phyloP scores from a whole-genome alignment of 2,329 filamentous ascomycete genomes.

The Cyphellophora attinorum region DNA sequence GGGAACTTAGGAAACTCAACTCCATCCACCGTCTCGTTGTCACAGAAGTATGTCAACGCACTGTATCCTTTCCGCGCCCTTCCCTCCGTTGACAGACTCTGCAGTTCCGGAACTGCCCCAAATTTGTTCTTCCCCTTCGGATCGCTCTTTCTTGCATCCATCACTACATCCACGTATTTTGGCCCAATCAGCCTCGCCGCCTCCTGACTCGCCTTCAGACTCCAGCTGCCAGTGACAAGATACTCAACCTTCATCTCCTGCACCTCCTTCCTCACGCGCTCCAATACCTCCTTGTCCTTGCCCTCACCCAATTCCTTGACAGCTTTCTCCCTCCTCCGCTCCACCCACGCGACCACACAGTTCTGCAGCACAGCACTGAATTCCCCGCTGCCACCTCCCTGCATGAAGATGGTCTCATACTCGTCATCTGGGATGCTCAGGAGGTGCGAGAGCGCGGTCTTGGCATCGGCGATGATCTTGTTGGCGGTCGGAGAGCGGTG shows the following conservation, averaged over 20 bases:
- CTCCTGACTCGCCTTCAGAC: constrained; percentile 78
- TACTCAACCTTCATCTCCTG: constrained; percentile 74
- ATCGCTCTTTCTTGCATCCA: constrained; percentile 55
- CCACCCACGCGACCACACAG: constrained; percentile 73
- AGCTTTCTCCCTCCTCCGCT: constrained; percentile 53
- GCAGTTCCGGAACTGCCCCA: constrained; percentile 65
- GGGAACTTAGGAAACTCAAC: constrained; percentile 79
- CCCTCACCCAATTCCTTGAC: constrained; percentile 40
- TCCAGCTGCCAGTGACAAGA: constrained; percentile 84
- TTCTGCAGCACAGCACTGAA: constrained; percentile 82
- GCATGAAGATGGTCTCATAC: constrained; percentile 84
- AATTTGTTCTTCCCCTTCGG: constrained; percentile 66
- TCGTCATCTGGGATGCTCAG: constrained; percentile 68
- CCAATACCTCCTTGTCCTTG: constrained; percentile 42
- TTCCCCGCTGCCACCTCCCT: constrained; percentile 75
- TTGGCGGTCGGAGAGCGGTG: constrained; percentile 74
- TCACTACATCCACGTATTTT: constrained; percentile 66
- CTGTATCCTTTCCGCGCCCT: constrained; percentile 48
- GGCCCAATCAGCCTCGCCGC: constrained; percentile 66
- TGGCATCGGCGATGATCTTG: constrained; percentile 69
- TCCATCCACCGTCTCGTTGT: constrained; percentile 76
- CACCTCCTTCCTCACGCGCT: constrained; percentile 54
- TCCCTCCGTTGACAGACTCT: constrained; percentile 58
- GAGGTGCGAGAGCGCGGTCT: constrained; percentile 60
- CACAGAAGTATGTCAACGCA: constrained; percentile 78